These are phyloP conservation scores for Bisporella sp. DNA, from an alignment of 2,329 filamentous ascomycete genomes.

Conservation along the genomic window DNA sequence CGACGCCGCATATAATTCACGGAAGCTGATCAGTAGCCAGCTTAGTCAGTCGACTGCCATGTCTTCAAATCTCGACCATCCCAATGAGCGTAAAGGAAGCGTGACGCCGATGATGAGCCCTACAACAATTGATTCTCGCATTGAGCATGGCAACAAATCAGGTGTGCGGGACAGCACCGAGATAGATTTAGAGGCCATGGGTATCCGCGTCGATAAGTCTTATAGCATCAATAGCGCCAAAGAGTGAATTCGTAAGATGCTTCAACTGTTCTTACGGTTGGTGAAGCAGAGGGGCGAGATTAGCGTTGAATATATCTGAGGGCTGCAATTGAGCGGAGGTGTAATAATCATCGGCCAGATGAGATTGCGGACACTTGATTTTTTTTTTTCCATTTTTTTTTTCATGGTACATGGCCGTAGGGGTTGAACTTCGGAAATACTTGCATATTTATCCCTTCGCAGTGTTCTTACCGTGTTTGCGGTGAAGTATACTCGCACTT, in stretches of 20 bases:
- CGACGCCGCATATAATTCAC: conserved; percentile 1
- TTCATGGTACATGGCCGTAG: no score
- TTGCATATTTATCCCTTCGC: no score
- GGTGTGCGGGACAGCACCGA: conserved; percentile 21
- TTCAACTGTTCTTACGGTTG: background rate
- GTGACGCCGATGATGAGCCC: conserved; percentile 3
- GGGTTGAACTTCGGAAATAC: no score
- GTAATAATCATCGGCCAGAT: background rate
- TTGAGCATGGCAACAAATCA: background rate
- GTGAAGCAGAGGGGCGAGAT: background rate
- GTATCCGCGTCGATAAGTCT: conserved; percentile 18
- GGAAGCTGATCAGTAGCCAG: conserved; percentile 6
- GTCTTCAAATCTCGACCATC: conserved; percentile 2
- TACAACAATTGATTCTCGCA: conserved; percentile 8
- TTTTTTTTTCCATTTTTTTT: background rate
- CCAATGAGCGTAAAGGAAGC: conserved; percentile 11
- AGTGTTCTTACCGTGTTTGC: no score
- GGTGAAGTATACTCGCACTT: background rate
- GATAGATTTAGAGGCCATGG: conserved; percentile 20
- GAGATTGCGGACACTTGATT: background rate
- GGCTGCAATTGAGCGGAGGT: background rate
- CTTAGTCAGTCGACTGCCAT: conserved; percentile 6
- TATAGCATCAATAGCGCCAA: conserved; percentile 9
- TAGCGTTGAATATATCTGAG: background rate
- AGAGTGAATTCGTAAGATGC: background rate